Evolutionary conservation across 345 rosid species (phyloP).

Genomic region (Populus alba): DNA sequence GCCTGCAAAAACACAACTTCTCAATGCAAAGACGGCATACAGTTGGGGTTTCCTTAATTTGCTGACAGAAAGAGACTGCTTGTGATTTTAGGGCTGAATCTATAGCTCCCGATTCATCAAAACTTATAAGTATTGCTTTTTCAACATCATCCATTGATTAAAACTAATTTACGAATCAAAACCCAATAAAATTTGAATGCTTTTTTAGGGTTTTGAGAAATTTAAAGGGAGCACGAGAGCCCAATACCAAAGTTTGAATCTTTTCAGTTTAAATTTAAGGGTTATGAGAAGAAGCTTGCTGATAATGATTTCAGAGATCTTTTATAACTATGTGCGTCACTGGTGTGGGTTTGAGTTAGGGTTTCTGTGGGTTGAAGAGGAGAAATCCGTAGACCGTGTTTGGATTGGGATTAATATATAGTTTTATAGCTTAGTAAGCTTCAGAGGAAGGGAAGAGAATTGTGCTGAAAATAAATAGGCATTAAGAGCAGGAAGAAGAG

Average conservation of each 20-base stretch:
- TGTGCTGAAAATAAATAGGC: neutral
- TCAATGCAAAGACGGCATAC: slow-evolving; percentile 64
- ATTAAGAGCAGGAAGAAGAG: slow-evolving; percentile 1
- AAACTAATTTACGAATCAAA: slow-evolving; percentile 14
- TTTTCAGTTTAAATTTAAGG: neutral
- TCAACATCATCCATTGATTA: slow-evolving; percentile 78
- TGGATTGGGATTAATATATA: slow-evolving; percentile 6
- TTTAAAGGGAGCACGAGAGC: neutral
- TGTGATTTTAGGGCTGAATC: slow-evolving; percentile 55
- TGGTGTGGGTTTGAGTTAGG: slow-evolving; percentile 2
- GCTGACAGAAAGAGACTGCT: slow-evolving; percentile 59
- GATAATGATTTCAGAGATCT: slow-evolving; percentile 12
- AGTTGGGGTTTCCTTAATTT: slow-evolving; percentile 51
- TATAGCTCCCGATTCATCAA: slow-evolving; percentile 64
- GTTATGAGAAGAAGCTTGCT: slow-evolving; percentile 18
- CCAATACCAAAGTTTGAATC: neutral
- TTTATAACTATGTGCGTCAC: neutral
- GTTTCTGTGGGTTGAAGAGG: neutral
- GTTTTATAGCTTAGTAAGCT: slow-evolving; percentile 16
- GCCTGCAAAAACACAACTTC: slow-evolving; percentile 58
- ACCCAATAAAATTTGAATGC: slow-evolving; percentile 12
- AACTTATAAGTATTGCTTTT: slow-evolving; percentile 73
- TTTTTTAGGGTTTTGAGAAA: neutral
- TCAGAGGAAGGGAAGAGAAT: neutral
- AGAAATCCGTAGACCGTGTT: slow-evolving; percentile 4